These are phyloP conservation scores for Crucihimalaya himalaica DNA, from an alignment of 345 rosid genomes.

Conservation along the genomic window DNA sequence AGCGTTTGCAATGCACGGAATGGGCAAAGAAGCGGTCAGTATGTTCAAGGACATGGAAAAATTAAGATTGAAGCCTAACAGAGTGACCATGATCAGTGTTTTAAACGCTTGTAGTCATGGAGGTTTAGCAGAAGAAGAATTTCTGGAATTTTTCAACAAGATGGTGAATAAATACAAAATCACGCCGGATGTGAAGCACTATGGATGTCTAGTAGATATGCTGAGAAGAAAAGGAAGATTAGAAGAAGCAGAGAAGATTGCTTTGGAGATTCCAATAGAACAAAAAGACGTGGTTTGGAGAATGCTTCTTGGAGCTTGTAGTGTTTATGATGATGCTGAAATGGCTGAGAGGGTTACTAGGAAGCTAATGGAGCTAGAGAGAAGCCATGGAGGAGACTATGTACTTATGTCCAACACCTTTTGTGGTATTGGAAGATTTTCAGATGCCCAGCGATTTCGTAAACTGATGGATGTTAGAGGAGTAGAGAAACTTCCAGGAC, in stretches of 20 bases:
- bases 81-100: slow-evolving; percentile 73
- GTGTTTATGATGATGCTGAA: slow-evolving; percentile 66
- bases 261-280: slow-evolving; percentile 56
- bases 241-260: slow-evolving; percentile 76
- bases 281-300: slow-evolving; percentile 72
- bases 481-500: slow-evolving; percentile 62
- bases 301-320: slow-evolving; percentile 79
- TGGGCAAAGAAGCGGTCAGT: slow-evolving; percentile 71
- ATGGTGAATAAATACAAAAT: slow-evolving; percentile 57
- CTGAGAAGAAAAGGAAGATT: slow-evolving; percentile 77
- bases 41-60: slow-evolving; percentile 62
- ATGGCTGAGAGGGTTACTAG: slow-evolving; percentile 70
- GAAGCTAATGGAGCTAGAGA: slow-evolving; percentile 71
- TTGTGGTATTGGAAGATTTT: slow-evolving; percentile 63
- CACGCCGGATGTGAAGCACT: slow-evolving; percentile 66
- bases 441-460: slow-evolving; percentile 67
- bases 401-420: slow-evolving; percentile 70
- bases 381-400: slow-evolving; percentile 76
- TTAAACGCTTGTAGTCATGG: slow-evolving; percentile 90
- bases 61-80: slow-evolving; percentile 57
- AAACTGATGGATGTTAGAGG: slow-evolving; percentile 54
- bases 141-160: slow-evolving; percentile 58
- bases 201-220: slow-evolving; percentile 81
- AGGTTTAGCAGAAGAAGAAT: slow-evolving; percentile 64
- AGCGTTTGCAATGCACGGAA: slow-evolving; percentile 80